Evolutionary conservation across 1,284 basidiomycete species (phyloP).

Genomic region (Heterobasidion occidentale): DNA sequence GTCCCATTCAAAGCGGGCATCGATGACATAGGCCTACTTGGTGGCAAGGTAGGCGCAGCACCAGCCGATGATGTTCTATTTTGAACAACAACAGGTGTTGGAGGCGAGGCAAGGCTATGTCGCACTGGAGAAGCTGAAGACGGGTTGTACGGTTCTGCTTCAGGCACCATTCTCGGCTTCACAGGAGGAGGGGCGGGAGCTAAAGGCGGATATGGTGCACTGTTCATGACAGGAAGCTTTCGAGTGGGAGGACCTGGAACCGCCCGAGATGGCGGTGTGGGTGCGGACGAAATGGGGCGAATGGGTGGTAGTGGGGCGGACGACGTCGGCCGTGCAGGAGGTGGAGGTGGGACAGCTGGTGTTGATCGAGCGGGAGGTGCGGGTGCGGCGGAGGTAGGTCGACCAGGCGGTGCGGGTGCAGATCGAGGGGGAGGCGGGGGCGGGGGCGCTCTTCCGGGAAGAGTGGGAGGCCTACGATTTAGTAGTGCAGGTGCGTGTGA

Average conservation of each 20-base stretch:
- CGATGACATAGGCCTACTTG: not conserved
- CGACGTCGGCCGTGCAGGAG: conserved; percentile 22
- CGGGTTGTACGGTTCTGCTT: conserved; percentile 18
- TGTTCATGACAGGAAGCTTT: conserved; percentile 17
- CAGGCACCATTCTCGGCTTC: conserved; percentile 29
- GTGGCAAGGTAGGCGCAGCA: conserved; percentile 11
- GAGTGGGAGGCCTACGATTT: conserved; percentile 17
- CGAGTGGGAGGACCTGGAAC: conserved; percentile 20
- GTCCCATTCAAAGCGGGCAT: conserved; percentile 18
- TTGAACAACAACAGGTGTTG: conserved; percentile 24
- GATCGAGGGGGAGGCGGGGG: conserved; percentile 6
- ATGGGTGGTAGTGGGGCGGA: conserved; percentile 15
- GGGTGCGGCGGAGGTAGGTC: conserved; percentile 13
- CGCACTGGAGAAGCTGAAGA: conserved; percentile 17
- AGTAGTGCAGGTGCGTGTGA: conserved; percentile 19
- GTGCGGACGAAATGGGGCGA: conserved; percentile 19
- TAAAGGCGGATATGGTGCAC: conserved; percentile 7
- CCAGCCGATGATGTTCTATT: conserved; percentile 14
- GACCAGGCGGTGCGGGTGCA: conserved; percentile 9
- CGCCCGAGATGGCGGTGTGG: conserved; percentile 14
- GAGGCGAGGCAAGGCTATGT: conserved; percentile 24
- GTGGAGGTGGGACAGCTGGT: conserved; percentile 23
- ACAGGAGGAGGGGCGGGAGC: conserved; percentile 29
- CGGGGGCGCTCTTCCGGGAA: not conserved
- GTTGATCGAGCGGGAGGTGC: conserved; percentile 16